Percentiles rank a stretch among this genome's conserved stretches.
Evolutionary conservation across 805 yeast genomes (phyloP).

Genomic region (Lipomyces japonicus): DNA sequence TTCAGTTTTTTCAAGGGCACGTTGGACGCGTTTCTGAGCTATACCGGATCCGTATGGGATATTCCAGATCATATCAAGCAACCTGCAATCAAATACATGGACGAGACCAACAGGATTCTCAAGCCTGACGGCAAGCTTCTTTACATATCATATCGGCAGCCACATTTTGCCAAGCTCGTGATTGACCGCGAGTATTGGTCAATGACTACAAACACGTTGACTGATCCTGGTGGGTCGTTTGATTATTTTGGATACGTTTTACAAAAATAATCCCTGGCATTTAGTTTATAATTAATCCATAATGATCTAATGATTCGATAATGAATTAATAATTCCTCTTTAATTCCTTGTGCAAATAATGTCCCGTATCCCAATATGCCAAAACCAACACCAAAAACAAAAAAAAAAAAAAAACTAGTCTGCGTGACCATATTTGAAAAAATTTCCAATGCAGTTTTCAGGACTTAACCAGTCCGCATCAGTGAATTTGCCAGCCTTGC

Average conservation of each 20-base stretch:
- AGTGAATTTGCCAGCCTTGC: constrained; percentile 55
- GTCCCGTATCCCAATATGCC: no score
- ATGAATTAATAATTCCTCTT: not conserved
- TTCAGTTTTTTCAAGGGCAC: constrained; percentile 24
- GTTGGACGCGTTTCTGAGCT: constrained; percentile 31
- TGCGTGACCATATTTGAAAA: constrained; percentile 47
- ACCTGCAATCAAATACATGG: constrained; percentile 28
- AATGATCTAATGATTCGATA: no score
- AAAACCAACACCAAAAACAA: not conserved
- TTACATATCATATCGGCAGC: constrained; percentile 33
- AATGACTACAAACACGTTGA: constrained; percentile 14
- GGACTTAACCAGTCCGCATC: constrained; percentile 49
- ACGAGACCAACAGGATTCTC: constrained; percentile 30
- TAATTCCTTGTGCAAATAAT: not conserved
- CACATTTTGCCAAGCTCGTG: constrained; percentile 31
- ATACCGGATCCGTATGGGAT: constrained; percentile 33
- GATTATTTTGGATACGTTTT: constrained; percentile 28
- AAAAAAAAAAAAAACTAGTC: constrained; percentile 13
- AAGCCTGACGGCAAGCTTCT: constrained; percentile 28
- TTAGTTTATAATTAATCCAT: no score
- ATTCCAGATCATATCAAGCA: constrained; percentile 29
- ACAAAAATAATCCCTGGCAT: no score
- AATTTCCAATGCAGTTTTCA: constrained; percentile 72
- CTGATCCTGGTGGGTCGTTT: constrained; percentile 26
- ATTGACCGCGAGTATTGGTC: constrained; percentile 29